Base-by-base conservation (phyloP, 2,329 filamentous ascomycete species). In the Pezicula radicicola region DNA sequence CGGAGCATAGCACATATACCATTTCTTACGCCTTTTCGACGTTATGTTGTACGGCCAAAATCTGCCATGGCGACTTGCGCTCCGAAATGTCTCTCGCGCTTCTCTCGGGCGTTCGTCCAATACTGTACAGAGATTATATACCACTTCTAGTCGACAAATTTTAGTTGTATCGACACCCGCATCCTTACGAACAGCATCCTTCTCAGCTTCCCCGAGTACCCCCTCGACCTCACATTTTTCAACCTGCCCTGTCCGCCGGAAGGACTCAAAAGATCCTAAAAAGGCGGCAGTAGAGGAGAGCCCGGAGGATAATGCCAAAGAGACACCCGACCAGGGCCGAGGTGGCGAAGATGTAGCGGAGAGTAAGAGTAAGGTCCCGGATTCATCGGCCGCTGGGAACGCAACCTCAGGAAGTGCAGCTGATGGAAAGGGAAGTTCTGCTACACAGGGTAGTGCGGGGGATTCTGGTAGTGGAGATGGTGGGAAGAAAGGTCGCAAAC, bases 401-500 rank as follows among this genome's bases (percentile, higher is more conserved):
- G 48, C 53, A 46, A 39, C 59, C 39, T 55, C 73, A 59, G 61
- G 59, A 21, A 52, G 49, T 27, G 40, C 60, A 27, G 47, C 55
- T 49, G 64, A 66, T 61, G 59, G 59, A 4, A 61, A 55, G 37
- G 62, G 59, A 39, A 63, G 60, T 39, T 56, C 55, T 55, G 59
- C 58, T 40, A 46, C 60, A 9, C 55, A 51, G 13, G 64, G 63
- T 21, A 58, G 59, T 25, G 40, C 55, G 49, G 62, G 60, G 3
- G 61, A 66, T 44, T 62, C 63, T 43, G 63, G 63, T 1, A 55
- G 61, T 50, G 76, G 81, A 37, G 84, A 86, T 60, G 80, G 86
- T 21, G 83, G 87, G 46, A 87, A 83, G 70, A 88, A 84, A 65
- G 85, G 90, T 50, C 81, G 84, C 60, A 92, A 88, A 66, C 64